phyloP scores from a whole-genome alignment of 2,329 filamentous ascomycete genomes.

The Thelonectria olida region DNA sequence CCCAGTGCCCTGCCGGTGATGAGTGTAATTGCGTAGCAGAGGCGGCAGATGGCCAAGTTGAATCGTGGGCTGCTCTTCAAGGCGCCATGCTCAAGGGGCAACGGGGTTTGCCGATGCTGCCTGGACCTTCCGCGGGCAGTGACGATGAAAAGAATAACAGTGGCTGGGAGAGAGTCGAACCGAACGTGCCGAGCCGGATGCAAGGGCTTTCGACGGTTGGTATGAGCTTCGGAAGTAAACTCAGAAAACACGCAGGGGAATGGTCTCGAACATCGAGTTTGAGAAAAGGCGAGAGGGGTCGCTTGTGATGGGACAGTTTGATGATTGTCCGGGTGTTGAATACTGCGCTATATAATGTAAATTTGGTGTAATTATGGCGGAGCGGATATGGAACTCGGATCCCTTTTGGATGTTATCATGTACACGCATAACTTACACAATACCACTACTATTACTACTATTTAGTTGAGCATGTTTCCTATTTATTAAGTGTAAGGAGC shows the following conservation, averaged over 20 bases:
- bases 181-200: slow-evolving; percentile 34
- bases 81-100: slow-evolving; percentile 48
- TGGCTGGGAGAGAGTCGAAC: slow-evolving; percentile 43
- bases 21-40: slow-evolving; percentile 70
- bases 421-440: no score
- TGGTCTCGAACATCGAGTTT: slow-evolving; percentile 57
- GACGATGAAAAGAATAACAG: slow-evolving; percentile 41
- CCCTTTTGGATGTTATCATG: no score
- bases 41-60: slow-evolving; percentile 65
- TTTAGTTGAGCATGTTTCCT: no score
- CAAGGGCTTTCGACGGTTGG: slow-evolving; percentile 48
- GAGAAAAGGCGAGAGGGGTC: slow-evolving; percentile 44
- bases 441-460: no score
- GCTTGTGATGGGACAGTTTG: slow-evolving; percentile 15
- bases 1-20: slow-evolving; percentile 69
- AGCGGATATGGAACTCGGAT: no score
- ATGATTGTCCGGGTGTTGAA: neutral
- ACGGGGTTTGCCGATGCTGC: slow-evolving; percentile 37
- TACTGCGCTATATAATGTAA: neutral
- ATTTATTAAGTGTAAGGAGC: no score
- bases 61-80: slow-evolving; percentile 65
- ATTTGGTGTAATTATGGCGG: slow-evolving; percentile 17
- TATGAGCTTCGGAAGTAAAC: slow-evolving; percentile 57
- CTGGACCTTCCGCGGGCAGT: slow-evolving; percentile 41
- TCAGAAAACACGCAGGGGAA: slow-evolving; percentile 58